Evolutionary conservation across 1,284 basidiomycete genomes (phyloP).

Genomic region (Pterula multifida): DNA sequence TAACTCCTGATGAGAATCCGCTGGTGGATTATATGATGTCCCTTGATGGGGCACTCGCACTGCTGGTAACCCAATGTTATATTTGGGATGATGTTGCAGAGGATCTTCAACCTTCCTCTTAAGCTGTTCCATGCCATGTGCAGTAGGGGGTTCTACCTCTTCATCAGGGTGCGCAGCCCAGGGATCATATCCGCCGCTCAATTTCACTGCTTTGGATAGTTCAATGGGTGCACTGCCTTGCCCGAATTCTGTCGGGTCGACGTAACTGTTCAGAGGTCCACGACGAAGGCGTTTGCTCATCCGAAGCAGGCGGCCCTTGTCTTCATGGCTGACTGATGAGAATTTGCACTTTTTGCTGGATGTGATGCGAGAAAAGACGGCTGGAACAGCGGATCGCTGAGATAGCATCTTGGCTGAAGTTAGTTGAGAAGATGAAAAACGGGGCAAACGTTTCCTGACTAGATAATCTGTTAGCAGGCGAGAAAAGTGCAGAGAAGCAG

Average conservation of each 20-base stretch:
- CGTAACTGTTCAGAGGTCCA: slow-evolving; percentile 58
- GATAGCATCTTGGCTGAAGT: slow-evolving; percentile 76
- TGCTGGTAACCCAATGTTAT: slow-evolving; percentile 47
- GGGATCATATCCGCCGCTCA: slow-evolving; percentile 64
- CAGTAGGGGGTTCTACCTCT: slow-evolving; percentile 18
- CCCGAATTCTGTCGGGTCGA: slow-evolving; percentile 53
- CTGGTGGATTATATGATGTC: slow-evolving; percentile 88
- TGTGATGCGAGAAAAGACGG: slow-evolving; percentile 49
- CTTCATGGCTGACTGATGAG: slow-evolving; percentile 32
- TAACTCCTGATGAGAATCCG: slow-evolving; percentile 65
- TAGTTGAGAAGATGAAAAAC: slow-evolving; percentile 42
- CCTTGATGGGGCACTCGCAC: slow-evolving; percentile 75
- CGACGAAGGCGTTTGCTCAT: slow-evolving; percentile 59
- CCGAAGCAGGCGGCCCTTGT: slow-evolving; percentile 65
- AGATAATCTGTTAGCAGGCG: slow-evolving; percentile 2
- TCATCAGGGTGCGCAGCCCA: slow-evolving; percentile 38
- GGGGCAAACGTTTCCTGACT: slow-evolving; percentile 49
- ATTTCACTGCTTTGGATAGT: slow-evolving; percentile 53
- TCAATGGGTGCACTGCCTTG: slow-evolving; percentile 50
- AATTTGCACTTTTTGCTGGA: slow-evolving; percentile 24
- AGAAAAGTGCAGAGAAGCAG: not conserved
- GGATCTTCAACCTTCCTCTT: slow-evolving; percentile 38
- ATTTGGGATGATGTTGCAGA: slow-evolving; percentile 5
- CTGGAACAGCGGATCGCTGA: slow-evolving; percentile 78
- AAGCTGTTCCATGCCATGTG: slow-evolving; percentile 29